Evolutionary conservation across 2,329 filamentous ascomycete species (phyloP).

Genomic region (Neonectria magnoliae): DNA sequence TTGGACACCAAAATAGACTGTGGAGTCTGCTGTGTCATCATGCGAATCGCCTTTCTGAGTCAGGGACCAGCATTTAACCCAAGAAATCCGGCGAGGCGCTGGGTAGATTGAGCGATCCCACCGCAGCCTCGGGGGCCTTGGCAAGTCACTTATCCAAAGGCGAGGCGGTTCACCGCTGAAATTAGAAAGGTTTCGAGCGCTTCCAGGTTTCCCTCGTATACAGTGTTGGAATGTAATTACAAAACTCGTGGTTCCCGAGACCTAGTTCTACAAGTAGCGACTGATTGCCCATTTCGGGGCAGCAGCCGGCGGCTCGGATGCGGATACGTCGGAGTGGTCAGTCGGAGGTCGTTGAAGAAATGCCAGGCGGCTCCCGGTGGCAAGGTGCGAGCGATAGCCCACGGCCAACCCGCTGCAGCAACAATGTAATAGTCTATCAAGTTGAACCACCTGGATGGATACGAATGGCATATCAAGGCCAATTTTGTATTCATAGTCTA

Average conservation of each 20-base stretch:
- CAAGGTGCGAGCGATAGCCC: slow-evolving; percentile 10
- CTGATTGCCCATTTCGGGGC: slow-evolving; percentile 10
- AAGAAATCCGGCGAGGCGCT: background rate
- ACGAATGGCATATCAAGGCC: background rate
- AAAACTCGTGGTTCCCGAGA: background rate
- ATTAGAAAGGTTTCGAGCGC: background rate
- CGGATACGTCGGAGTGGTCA: slow-evolving; percentile 34
- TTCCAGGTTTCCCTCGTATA: background rate
- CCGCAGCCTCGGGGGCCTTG: background rate
- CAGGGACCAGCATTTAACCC: background rate
- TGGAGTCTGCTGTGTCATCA: background rate
- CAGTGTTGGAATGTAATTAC: too few relatives aligned
- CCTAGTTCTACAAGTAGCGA: slow-evolving; percentile 11
- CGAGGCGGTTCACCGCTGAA: background rate
- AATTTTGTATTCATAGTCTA: too few relatives aligned
- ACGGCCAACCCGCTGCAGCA: slow-evolving; percentile 21
- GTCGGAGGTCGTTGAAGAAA: slow-evolving; percentile 26
- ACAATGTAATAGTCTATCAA: background rate
- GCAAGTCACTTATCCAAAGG: background rate
- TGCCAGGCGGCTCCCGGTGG: slow-evolving; percentile 22
- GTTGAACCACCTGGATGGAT: background rate
- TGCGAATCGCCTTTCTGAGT: background rate
- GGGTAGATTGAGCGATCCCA: background rate
- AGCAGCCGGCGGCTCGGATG: slow-evolving; percentile 28
- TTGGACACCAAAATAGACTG: background rate